Conservation (phyloP, 345 rosid genomes). For the Populus simonii region DNA sequence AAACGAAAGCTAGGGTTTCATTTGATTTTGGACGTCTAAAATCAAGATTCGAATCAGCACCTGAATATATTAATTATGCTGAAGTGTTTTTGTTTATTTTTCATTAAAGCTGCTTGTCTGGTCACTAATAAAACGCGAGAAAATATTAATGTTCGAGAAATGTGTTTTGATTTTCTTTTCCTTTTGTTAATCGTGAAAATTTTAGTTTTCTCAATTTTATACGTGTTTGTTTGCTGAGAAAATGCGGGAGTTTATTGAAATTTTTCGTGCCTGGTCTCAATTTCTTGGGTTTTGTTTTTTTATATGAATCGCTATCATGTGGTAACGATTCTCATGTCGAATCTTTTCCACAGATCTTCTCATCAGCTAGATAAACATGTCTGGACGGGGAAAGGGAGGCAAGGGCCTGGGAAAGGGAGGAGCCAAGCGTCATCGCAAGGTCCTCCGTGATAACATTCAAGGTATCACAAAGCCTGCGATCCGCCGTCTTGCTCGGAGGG, state of each 20-base stretch:
- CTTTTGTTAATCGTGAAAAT: no score
- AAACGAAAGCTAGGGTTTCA: background rate
- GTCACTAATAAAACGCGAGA: background rate
- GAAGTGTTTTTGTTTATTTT: background rate
- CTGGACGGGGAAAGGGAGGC: constrained; percentile 24
- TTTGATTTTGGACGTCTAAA: background rate
- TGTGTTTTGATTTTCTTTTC: background rate
- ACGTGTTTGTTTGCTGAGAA: background rate
- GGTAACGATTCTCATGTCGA: background rate
- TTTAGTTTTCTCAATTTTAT: no score
- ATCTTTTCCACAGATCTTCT: background rate
- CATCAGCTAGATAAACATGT: background rate
- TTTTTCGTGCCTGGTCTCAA: no score
- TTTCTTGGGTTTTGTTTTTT: background rate
- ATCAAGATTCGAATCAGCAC: background rate
- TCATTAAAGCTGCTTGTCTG: background rate
- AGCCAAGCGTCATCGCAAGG: constrained; percentile 20
- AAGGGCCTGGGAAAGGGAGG: constrained; percentile 24
- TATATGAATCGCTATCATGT: background rate
- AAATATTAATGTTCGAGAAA: background rate
- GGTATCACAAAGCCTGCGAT: constrained; percentile 18
- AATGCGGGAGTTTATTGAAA: no score
- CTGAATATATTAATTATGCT: background rate
- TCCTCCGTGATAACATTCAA: constrained; percentile 18
- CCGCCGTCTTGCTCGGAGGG: constrained; percentile 14